Percentiles rank a stretch among this genome's conserved stretches.
Conservation (phyloP, 139 green algal genomes). For the Astrephomene gubernaculifera region DNA sequence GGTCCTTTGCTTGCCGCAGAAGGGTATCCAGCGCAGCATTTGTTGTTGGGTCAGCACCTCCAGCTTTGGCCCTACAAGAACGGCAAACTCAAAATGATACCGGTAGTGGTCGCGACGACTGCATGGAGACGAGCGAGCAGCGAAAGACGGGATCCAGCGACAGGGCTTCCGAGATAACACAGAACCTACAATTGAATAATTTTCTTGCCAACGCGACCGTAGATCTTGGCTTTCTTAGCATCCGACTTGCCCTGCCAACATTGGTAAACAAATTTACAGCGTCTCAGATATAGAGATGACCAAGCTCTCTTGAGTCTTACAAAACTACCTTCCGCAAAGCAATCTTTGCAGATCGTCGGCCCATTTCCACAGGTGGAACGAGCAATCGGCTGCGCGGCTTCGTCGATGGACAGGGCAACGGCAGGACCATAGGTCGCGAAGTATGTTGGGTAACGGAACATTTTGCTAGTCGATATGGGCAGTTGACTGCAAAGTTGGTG, state of each 20-base stretch:
- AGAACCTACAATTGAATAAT: constrained; percentile 78
- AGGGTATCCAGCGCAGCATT: constrained; percentile 83
- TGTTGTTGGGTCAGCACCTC: constrained; percentile 73
- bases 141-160: neutral
- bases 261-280: neutral
- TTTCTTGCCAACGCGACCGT: constrained; percentile 90
- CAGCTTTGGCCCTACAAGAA: constrained; percentile 81
- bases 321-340: constrained; percentile 72
- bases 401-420: neutral
- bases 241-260: constrained; percentile 73
- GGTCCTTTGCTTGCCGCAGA: constrained; percentile 75
- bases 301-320: neutral
- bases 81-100: too few species aligned
- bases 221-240: constrained; percentile 86
- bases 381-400: constrained; percentile 2
- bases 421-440: too few species aligned
- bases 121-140: too few species aligned
- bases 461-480: too few species aligned
- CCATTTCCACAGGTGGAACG: constrained; percentile 57
- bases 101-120: too few species aligned
- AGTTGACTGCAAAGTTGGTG: too few species aligned
- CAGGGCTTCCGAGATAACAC: neutral
- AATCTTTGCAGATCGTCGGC: constrained; percentile 81
- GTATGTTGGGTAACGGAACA: too few species aligned
- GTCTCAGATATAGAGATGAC: neutral